A percentile compares a stretch with the other conserved stretches of the same genome.
phyloP scores from a whole-genome alignment of 1,139 yeast species.

The Petasospora rhodanensis region DNA sequence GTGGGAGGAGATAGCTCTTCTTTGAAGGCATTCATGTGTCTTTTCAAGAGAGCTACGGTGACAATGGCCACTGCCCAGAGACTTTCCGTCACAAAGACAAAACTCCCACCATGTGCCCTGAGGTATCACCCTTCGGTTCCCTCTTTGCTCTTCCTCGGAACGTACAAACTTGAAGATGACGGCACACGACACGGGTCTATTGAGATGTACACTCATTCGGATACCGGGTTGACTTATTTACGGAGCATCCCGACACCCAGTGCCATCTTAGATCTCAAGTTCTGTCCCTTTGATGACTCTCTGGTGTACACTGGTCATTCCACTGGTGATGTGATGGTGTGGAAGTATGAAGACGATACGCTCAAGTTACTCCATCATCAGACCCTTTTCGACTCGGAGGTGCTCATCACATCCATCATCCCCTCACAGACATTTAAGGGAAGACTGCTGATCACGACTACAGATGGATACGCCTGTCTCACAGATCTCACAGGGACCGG shows the following conservation, averaged over 20 bases:
- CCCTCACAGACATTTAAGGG: conserved; percentile 43
- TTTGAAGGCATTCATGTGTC: no score
- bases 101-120: conserved; percentile 81
- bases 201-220: conserved; percentile 47
- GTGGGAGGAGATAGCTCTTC: no score
- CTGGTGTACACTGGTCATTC: conserved; percentile 68
- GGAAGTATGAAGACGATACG: conserved; percentile 39
- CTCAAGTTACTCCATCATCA: conserved; percentile 28
- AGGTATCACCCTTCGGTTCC: conserved; percentile 50
- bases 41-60: no score
- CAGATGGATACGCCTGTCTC: conserved; percentile 48
- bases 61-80: no score
- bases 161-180: conserved; percentile 61
- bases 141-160: conserved; percentile 58
- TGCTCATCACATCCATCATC: conserved; percentile 62
- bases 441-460: conserved; percentile 46
- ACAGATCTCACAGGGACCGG: conserved; percentile 28
- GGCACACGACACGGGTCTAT: conserved; percentile 68
- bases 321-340: conserved; percentile 64
- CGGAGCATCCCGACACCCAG: conserved; percentile 39
- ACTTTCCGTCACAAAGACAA: conserved; percentile 28
- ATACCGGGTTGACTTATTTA: conserved; percentile 25
- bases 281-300: conserved; percentile 48
- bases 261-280: conserved; percentile 74
- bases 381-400: conserved; percentile 43